Base-by-base conservation (phyloP, 2,329 filamentous ascomycete species). In the Aspergillus japonicus region DNA sequence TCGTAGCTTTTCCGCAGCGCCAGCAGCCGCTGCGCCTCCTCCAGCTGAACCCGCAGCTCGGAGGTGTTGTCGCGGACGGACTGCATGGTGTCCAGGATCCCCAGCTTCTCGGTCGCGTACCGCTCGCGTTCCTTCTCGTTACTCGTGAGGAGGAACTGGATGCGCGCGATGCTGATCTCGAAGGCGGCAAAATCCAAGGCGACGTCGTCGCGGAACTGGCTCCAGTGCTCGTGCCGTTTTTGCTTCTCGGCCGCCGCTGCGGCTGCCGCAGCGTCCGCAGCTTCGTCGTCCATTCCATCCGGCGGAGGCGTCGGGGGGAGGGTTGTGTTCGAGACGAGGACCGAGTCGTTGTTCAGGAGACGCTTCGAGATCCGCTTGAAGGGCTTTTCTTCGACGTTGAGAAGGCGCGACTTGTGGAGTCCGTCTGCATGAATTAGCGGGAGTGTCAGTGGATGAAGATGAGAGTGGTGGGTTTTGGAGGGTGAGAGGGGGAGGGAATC, bases 361-460 rank as follows among this genome's bases (percentile, higher is more conserved):
- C 90, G 89, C 77, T 92, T 92, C 23, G 90, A 91, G 61, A 97
- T 87, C 62, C 93, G 89, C 75, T 91, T 91, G 80, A 96, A 97
- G 0, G 92, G 92, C 60, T 92, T 92, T 72, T 96, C 91, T 80
- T 98, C 94, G 62, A 97, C 89, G 64, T 91, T 90, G 42, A 97
- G 85, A 4, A 97, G 89, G 47, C 94, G 91, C 31, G 85, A 85
- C 71, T 93, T 94, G 80, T 97, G 94, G 42, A 97, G 87, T 64
- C 92, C 88, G 74, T 92, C 89, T 87, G 68, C 47, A 7, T 11
- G 52, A 58, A 62, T 71, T 63, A 70, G 66, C 53, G 47, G 16
- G 56, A 58, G 60, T 56, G 61, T 10, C 26, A 61, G 26, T 56
- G 61, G 11, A 12, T 61, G 26, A 62, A 2, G 53, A 51, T 50